Evolutionary conservation across 805 yeast genomes (phyloP), one percentile per base, ranked within the genome.

Genomic region (Saccharomycopsis olivae): DNA sequence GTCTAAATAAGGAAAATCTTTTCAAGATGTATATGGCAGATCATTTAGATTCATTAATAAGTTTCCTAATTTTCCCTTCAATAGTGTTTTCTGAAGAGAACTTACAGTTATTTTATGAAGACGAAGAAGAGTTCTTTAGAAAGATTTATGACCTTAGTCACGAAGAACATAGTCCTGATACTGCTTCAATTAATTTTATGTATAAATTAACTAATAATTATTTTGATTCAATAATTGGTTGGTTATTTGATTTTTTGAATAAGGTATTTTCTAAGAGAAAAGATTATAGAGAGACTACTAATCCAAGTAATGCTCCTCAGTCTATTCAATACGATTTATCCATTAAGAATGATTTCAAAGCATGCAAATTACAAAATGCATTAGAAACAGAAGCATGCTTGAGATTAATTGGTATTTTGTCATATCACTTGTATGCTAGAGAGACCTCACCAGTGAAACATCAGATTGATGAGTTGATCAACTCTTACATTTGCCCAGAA

Each of bases 41-140:
- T 2, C 40, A 43, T 18, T 20, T 46, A 13, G 23, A 28, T 8
- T 18, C 32, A 11, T 31, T 44, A 18, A 35, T 44, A 14, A 34
- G 40, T 17, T 40, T 47, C 63, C 64, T 36, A 51, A 55, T 25
- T 64, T 65, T 49, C 58, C 95, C 94, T 1, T 68, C 81, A 49
- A 56, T 89, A 40, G 76, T 89, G 50, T 82, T 92, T 2, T 62
- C 69, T 8, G 73, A 71, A 29, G 74, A 71, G 30, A 73, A 74
- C 33, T 63, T 84, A 41, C 92, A 83, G 52, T 57, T 75, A 19
- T 85, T 80, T 57, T 86, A 83, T 43, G 77, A 71, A 36, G 94
- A 86, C 49, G 92, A 92, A 2, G 80, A 72, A 38, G 95, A 86
- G 55, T 87, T 83, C 54, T 73, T 86, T 28, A 77, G 88, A 62